These are phyloP conservation scores for Neophaeococcomyces mojaviensis DNA, from an alignment of 2,329 filamentous ascomycete genomes.

Conservation along the genomic window DNA sequence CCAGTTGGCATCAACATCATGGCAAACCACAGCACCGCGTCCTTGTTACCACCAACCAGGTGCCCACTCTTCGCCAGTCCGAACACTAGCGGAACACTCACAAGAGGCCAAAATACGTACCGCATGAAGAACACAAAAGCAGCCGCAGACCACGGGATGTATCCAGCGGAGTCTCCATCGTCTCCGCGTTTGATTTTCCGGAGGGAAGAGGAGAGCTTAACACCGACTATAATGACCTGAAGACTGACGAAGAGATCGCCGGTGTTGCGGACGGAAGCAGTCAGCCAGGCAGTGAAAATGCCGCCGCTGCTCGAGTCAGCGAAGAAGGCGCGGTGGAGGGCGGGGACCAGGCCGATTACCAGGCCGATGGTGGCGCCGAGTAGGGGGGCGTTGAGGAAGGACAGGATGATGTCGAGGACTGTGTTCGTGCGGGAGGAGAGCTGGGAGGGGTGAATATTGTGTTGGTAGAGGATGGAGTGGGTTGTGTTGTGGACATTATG, in stretches of 20 bases:
- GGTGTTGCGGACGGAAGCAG: constrained; percentile 53
- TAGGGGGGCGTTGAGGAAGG: constrained; percentile 56
- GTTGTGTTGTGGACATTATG: constrained; percentile 24
- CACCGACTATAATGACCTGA: constrained; percentile 59
- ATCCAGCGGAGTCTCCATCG: constrained; percentile 25
- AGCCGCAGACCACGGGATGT: constrained; percentile 44
- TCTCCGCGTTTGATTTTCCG: constrained; percentile 39
- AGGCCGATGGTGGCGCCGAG: constrained; percentile 53
- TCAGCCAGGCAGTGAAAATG: constrained; percentile 60
- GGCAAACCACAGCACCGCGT: constrained; percentile 60
- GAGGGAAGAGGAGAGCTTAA: constrained; percentile 54
- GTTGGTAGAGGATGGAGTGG: constrained; percentile 28
- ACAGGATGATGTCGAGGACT: constrained; percentile 35
- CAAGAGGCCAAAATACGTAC: constrained; percentile 54
- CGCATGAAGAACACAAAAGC: constrained; percentile 48
- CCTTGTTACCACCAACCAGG: constrained; percentile 44
- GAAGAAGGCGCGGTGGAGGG: constrained; percentile 57
- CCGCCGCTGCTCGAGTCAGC: constrained; percentile 50
- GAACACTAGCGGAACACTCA: constrained; percentile 51
- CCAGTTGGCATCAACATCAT: constrained; percentile 55
- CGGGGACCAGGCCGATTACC: constrained; percentile 52
- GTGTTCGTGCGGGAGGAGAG: constrained; percentile 33
- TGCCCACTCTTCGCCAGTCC: constrained; percentile 45
- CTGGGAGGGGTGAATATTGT: constrained; percentile 29
- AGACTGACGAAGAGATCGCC: constrained; percentile 57